Base-by-base conservation (phyloP, 805 yeast species). In the Cyberlindnera americana region DNA sequence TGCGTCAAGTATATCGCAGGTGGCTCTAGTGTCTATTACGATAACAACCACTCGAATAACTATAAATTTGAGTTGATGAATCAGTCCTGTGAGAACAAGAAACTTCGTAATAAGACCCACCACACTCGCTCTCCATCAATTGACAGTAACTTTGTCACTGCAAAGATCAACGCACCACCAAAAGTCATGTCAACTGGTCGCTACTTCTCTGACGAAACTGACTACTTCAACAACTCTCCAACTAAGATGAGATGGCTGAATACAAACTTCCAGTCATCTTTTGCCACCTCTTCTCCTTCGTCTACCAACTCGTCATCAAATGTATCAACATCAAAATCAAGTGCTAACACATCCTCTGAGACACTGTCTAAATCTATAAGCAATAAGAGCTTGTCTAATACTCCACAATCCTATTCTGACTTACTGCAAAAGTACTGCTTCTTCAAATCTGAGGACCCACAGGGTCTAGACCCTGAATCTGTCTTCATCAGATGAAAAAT, bases 1-100 rank as follows among this genome's bases (percentile, higher is more conserved):
- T 70, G 75, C 45, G 56, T 69, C 39, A 61, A 60, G 39, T 70
- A 63, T 46, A 60, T 62, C 37, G 61, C 64, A 15, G 43, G 42
- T 38, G 62, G 61, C 12, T 19, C 33, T 4, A 38, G 30, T 9
- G 50, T 47, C 7, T 67, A 43, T 43, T 70, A 72, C 69, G 75
- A 70, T 48, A 70, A 62, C 52, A 69, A 70, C 47, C 44, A 57
- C 23, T 47, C 48, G 12, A 52, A 55, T 22, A 67, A 70, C 44
- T 70, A 62, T 44, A 60, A 59, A 38, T 57, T 78, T 16, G 47
- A 53, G n/a, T 37, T 54, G 38, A 44, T 47, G 17, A 44, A 39
- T 35, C 48, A 48, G 13, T 13, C 23, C 25, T 33, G 41, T 27
- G 48, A 43, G 36, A 41, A 43, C 12, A 28, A 15, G 14, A 34